Conservation (phyloP, 2,329 filamentous ascomycete genomes). For the Ilyonectria sp. region DNA sequence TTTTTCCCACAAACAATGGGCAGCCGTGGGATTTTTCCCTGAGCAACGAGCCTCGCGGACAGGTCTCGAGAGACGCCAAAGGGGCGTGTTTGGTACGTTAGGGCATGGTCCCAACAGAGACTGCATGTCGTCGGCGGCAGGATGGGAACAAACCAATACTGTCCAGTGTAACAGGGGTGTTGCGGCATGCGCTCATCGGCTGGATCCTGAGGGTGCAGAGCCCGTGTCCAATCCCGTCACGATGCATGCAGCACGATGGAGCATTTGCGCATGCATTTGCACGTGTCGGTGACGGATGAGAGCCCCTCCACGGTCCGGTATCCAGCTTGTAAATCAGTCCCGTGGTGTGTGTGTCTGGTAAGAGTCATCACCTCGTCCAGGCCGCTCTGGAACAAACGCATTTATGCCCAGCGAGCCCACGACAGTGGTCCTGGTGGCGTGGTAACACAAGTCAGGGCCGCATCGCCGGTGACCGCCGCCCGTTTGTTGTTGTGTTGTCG, state of each 20-base stretch:
- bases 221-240: conserved; percentile 36
- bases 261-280: conserved; percentile 31
- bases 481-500: not conserved
- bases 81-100: conserved; percentile 38
- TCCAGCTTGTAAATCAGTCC: conserved; percentile 28
- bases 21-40: conserved; percentile 26
- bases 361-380: conserved; percentile 42
- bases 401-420: conserved; percentile 46
- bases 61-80: conserved; percentile 17
- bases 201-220: conserved; percentile 34
- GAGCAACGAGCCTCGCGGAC: conserved; percentile 20
- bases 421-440: conserved; percentile 22
- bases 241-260: conserved; percentile 44
- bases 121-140: conserved; percentile 32
- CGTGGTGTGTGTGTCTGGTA: conserved; percentile 26
- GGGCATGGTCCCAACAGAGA: conserved; percentile 43
- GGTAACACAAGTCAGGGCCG: conserved; percentile 24
- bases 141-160: conserved; percentile 14
- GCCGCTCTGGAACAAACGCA: conserved; percentile 34
- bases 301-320: conserved; percentile 21
- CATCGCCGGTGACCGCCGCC: conserved; percentile 23
- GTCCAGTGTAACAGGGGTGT: conserved; percentile 37
- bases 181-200: conserved; percentile 31
- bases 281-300: conserved; percentile 45
- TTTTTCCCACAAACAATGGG: conserved; percentile 42